These are phyloP conservation scores for Inga leiocalycina DNA, from an alignment of 306 rosid species.

Conservation along the genomic window DNA sequence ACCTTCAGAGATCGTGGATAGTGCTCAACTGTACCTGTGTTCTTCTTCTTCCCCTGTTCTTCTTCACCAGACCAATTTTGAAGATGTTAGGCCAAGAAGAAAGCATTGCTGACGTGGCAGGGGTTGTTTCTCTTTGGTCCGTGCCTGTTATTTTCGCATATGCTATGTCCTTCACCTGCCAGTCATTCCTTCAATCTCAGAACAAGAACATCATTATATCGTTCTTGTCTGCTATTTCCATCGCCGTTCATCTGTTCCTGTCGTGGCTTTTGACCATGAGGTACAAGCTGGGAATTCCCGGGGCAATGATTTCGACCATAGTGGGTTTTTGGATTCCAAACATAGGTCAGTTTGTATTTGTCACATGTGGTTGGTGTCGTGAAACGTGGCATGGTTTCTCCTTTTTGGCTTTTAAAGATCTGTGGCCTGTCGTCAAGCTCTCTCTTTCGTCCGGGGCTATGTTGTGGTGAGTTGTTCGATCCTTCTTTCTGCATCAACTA, in stretches of 20 bases:
- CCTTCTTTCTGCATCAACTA: background rate
- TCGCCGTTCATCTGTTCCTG: constrained; percentile 36
- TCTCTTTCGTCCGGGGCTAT: constrained; percentile 60
- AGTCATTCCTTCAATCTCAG: constrained; percentile 56
- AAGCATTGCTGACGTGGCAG: constrained; percentile 30
- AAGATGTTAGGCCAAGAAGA: constrained; percentile 37
- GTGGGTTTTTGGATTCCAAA: constrained; percentile 50
- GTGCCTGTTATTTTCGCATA: constrained; percentile 44
- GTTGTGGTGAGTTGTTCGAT: constrained; percentile 43
- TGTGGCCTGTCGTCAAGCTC: constrained; percentile 64
- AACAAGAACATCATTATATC: constrained; percentile 54
- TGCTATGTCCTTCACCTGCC: constrained; percentile 47
- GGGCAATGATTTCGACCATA: constrained; percentile 48
- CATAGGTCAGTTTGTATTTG: constrained; percentile 51
- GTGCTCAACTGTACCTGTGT: constrained; percentile 6
- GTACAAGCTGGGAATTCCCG: constrained; percentile 43
- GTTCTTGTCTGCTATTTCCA: constrained; percentile 41
- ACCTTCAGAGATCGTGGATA: constrained; percentile 65
- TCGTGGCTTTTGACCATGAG: constrained; percentile 51
- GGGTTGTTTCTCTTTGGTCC: constrained; percentile 44
- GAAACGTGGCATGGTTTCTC: background rate
- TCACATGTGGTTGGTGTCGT: constrained; percentile 9
- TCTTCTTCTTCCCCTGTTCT: background rate
- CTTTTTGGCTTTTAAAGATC: background rate
- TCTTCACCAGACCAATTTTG: constrained; percentile 50